These are phyloP conservation scores for Botryococcus braunii DNA, from an alignment of 163 green algal genomes.

Conservation along the genomic window DNA sequence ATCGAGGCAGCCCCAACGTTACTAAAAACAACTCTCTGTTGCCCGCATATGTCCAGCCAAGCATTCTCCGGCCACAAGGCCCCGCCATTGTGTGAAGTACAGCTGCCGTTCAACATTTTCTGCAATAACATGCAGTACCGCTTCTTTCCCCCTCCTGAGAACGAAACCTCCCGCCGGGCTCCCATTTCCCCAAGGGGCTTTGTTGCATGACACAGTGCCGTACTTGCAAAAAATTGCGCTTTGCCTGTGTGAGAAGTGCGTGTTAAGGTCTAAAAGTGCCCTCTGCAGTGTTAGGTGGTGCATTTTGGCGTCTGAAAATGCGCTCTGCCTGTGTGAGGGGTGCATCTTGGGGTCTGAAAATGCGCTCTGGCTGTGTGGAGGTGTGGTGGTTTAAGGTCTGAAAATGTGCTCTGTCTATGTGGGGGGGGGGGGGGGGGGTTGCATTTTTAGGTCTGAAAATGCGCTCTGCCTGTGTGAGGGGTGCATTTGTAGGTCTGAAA, in stretches of 20 bases:
- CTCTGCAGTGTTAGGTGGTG: neutral
- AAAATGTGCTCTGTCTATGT: conserved; percentile 9
- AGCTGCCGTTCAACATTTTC: too few species aligned
- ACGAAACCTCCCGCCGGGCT: too few species aligned
- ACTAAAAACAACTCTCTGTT: too few species aligned
- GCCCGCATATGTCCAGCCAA: too few species aligned
- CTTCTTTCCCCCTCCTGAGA: too few species aligned
- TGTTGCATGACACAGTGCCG: neutral
- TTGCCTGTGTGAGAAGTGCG: neutral
- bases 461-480: neutral
- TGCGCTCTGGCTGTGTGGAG: neutral
- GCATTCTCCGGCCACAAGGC: too few species aligned
- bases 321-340: neutral
- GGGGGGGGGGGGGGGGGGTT: conserved; percentile 15
- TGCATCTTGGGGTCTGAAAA: neutral
- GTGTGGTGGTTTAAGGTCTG: neutral
- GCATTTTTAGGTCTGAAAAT: neutral
- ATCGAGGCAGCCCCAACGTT: too few species aligned
- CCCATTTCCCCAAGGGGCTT: too few species aligned
- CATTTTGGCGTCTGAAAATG: neutral
- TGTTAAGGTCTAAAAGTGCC: neutral
- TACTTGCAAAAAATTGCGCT: neutral
- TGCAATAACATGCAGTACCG: too few species aligned
- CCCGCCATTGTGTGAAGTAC: too few species aligned
- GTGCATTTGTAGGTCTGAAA: neutral